Conservation (phyloP, 768 basidiomycete genomes). For the Termitomyces sp. region DNA sequence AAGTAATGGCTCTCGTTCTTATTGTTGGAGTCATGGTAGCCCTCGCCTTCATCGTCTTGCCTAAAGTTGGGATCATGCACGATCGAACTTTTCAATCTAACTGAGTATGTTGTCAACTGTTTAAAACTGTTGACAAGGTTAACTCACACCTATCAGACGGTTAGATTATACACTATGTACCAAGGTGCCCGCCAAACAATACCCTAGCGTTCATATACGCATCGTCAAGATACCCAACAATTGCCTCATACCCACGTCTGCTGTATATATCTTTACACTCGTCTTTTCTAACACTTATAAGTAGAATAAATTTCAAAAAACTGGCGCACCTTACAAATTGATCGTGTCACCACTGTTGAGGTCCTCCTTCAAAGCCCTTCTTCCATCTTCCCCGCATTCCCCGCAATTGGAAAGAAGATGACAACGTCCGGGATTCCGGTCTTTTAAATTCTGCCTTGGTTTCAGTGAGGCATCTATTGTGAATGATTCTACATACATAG, state of each 20-base stretch:
- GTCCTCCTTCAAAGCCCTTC: background rate
- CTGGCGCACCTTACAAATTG: background rate
- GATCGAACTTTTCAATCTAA: background rate
- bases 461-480: too few species aligned
- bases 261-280: too few species aligned
- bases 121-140: background rate
- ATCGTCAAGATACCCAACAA: background rate
- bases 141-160: background rate
- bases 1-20: background rate
- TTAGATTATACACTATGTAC: too few species aligned
- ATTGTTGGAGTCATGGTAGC: background rate
- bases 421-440: background rate
- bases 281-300: too few species aligned
- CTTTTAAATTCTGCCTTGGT: background rate
- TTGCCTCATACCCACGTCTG: background rate
- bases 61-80: background rate
- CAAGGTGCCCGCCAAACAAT: background rate
- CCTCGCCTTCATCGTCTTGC: constrained; percentile 1
- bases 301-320: too few species aligned
- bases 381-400: background rate
- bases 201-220: background rate
- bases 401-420: background rate
- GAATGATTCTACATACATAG: too few species aligned
- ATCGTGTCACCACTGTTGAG: background rate
- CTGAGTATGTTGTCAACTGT: background rate